Percentiles rank a stretch among this genome's conserved stretches.
Conservation (phyloP, 345 rosid genomes). For the Cochlearia excelsa region DNA sequence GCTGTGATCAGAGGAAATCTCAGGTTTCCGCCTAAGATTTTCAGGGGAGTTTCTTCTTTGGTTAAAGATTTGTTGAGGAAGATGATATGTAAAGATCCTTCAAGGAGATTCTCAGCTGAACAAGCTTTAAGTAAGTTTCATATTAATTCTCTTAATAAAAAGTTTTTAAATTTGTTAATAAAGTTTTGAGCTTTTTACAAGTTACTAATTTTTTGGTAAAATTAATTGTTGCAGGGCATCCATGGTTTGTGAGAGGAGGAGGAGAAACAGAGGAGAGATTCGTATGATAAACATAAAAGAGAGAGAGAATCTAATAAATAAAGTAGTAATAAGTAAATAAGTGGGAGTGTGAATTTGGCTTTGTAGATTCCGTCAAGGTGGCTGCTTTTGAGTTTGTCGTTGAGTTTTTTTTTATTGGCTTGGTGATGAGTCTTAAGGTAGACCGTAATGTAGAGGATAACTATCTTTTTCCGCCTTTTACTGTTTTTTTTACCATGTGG, state of each 20-base stretch:
- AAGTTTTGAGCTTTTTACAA: too few species aligned
- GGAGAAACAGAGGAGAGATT: constrained; percentile 47
- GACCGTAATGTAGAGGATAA: constrained; percentile 35
- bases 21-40: constrained; percentile 54
- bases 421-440: constrained; percentile 7
- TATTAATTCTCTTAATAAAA: too few species aligned
- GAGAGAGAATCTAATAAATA: not conserved
- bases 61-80: constrained; percentile 79
- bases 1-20: constrained; percentile 62
- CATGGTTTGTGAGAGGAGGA: constrained; percentile 54
- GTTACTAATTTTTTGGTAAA: too few species aligned
- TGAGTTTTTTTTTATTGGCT: constrained; percentile 23
- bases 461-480: constrained; percentile 41
- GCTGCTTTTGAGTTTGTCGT: constrained; percentile 29
- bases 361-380: constrained; percentile 22
- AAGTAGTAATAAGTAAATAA: not conserved
- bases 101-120: constrained; percentile 65
- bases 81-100: constrained; percentile 69
- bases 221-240: constrained; percentile 45
- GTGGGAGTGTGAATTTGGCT: constrained; percentile 22
- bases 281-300: constrained; percentile 14
- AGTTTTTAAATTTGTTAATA: too few species aligned
- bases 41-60: constrained; percentile 45
- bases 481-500: constrained; percentile 23
- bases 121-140: constrained; percentile 65